Base-by-base conservation (phyloP, 208 protist genomes). In the Crithidia mellificae region DNA sequence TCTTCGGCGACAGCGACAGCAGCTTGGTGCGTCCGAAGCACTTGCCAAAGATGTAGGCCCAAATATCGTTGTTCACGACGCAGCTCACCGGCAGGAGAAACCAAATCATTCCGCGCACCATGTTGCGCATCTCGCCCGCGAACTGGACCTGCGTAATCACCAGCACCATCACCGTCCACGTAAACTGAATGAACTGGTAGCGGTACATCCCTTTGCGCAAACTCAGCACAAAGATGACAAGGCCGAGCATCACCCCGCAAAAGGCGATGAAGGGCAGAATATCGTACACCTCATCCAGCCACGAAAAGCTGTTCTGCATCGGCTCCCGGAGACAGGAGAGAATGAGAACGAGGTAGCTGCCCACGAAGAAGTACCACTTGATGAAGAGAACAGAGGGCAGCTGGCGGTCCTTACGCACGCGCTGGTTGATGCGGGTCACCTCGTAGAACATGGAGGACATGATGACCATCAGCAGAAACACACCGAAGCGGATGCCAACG, bases 41-140 rank as follows among this genome's bases (percentile, higher is more conserved):
- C 78, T 96, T 96, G 34, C 93, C 93, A 62, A 89, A 94, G 0
- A 88, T 73, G 75, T 95, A 97, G 15, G 93, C 93, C 85, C 85
- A 96, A 66, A 91, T 94, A 56, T 97, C 93, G 63, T 97, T 97
- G 69, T 86, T 91, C 32, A 96, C 71, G 44, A 97, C 91, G 65
- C 87, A 94, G 49, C 78, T 87, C 44, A 93, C 85, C 1, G 93
- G 93, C 52, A 97, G 76, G 30, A 96, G 73, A 71, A 97, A 97
- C 91, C 93, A 97, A 47, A 97, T 85, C 90, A 96, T 94, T 25
- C 91, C 93, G 22, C 87, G 80, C 47, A 93, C 82, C 83, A 97
- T 91, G 63, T 93, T 96, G 56, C 70, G 76, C 62, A 95, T 66
- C 61, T 92, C 79, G 9, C 81, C 68, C 9, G 76, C 72, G 39